Evolutionary conservation across 2,329 filamentous ascomycete genomes (phyloP), one percentile per base, ranked within the genome.

Genomic region (Fusarium haematococcum): DNA sequence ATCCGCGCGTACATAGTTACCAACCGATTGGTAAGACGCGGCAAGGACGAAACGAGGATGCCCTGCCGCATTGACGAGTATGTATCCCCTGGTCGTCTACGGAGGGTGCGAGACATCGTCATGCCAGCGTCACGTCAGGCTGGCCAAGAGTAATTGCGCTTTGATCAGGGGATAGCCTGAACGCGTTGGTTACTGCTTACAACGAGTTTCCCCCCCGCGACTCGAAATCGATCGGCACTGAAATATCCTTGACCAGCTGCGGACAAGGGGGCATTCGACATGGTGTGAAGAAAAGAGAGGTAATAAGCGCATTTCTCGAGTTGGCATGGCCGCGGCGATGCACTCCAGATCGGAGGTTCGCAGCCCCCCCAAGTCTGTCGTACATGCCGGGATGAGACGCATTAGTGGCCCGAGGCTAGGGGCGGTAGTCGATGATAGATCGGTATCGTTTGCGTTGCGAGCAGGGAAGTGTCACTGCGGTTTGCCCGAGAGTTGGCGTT

Each of bases 371-470:
- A 56, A 48, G 25, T 67, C 61, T 57, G 68, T 63, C 64, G 41
- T 67, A 66, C 56, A 69, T 54, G 39, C 70, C 67, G 52, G 77
- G 74, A 77, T 78, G 77, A 78, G 70, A 74, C 70, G 74, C 75
- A 78, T 79, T 79, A 79, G 77, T 76, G 74, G 67, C 72, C 32
- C 57, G 39, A 66, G 62, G 56, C 67, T 63, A 70, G 56, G 43
- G 56, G 56, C 52, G 20, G 56, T 63, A 60, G 59, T 60, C 30
- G 54, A 67, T 41, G 65, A 63, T 70, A 68, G 66, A 63, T 72
- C 50, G 54, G 60, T 20, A 32, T 56, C 25, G 62, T 45, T 58
- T 63, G 8, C 54, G 41, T 32, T 33, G 37, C 43, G 73, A 71
- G 52, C 63, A 71, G 54, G 63, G 69, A 37, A 43, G n/a, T 37